Conservation (phyloP, 73 alveolate genomes). For the Durusdinium trenchii region DNA sequence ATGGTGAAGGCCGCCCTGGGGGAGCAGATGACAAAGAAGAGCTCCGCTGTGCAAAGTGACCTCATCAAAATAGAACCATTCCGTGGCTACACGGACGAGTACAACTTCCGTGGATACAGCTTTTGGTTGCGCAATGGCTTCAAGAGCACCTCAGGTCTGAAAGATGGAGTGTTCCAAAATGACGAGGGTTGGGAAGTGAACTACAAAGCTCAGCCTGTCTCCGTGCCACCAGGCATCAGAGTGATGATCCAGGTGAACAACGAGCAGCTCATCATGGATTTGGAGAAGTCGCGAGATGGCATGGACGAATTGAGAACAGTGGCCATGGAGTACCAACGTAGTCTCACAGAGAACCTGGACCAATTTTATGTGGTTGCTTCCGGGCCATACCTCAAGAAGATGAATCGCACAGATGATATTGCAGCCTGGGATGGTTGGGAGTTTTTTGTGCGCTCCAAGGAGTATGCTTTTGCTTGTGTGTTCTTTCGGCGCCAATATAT, state of each 20-base stretch:
- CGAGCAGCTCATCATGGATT: slow-evolving; percentile 59
- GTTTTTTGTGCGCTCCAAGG: slow-evolving; percentile 83
- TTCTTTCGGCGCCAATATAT: slow-evolving; percentile 70
- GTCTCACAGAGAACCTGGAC: slow-evolving; percentile 71
- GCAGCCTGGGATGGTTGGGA: slow-evolving; percentile 95
- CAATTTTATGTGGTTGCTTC: slow-evolving; percentile 61
- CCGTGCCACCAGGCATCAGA: slow-evolving; percentile 70
- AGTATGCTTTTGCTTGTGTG: slow-evolving; percentile 74
- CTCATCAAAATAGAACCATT: slow-evolving; percentile 65
- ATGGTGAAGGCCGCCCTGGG: slow-evolving; percentile 63
- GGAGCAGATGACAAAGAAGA: slow-evolving; percentile 47
- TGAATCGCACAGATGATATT: slow-evolving; percentile 87
- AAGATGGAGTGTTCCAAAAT: slow-evolving; percentile 70
- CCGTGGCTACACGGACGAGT: slow-evolving; percentile 73
- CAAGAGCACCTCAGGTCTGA: slow-evolving; percentile 50
- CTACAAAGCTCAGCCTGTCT: slow-evolving; percentile 79
- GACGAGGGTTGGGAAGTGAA: slow-evolving; percentile 88
- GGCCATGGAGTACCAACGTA: slow-evolving; percentile 90
- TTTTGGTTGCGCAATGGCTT: slow-evolving; percentile 86
- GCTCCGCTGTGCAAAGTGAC: slow-evolving; percentile 6
- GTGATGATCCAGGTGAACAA: slow-evolving; percentile 55
- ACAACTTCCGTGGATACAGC: slow-evolving; percentile 69
- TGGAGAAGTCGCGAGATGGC: slow-evolving; percentile 74
- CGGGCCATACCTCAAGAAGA: slow-evolving; percentile 86
- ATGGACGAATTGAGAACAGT: slow-evolving; percentile 69